Conservation (phyloP, 805 yeast species). For the Wickerhamiella australiensis region DNA sequence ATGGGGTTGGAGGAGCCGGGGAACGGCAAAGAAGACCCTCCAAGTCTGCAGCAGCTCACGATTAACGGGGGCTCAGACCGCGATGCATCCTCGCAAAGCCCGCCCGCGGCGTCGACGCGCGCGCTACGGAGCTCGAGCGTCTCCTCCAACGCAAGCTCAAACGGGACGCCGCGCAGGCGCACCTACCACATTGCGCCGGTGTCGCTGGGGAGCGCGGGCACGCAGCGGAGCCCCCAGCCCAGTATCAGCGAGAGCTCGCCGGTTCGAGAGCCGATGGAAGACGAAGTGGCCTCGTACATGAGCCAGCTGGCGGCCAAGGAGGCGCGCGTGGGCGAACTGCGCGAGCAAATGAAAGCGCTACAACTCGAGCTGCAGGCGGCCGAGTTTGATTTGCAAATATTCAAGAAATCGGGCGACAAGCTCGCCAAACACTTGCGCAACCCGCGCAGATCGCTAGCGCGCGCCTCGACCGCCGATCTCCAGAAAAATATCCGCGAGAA, state of each 20-base stretch:
- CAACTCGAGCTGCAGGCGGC: conserved; percentile 28
- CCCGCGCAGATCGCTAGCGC: conserved; percentile 2
- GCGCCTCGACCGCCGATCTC: conserved; percentile 12
- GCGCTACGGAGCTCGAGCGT: not conserved
- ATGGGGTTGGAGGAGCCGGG: not conserved
- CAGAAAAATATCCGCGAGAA: conserved; percentile 4
- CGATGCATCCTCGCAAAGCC: not conserved
- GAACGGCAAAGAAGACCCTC: not conserved
- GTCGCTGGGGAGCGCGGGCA: not conserved
- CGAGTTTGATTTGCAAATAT: conserved; percentile 27
- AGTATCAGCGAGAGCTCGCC: not conserved
- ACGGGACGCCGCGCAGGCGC: conserved; percentile 5
- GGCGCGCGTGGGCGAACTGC: conserved; percentile 29
- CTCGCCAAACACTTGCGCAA: conserved; percentile 15
- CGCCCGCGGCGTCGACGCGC: not conserved
- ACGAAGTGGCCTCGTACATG: conserved; percentile 17
- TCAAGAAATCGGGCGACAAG: conserved; percentile 17
- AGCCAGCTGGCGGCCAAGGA: conserved; percentile 31
- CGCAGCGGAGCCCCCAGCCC: conserved; percentile 5
- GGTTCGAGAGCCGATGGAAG: not conserved
- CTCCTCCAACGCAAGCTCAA: not conserved
- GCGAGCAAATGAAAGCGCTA: conserved; percentile 24
- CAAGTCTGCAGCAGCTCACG: not conserved
- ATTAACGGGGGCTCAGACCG: not conserved
- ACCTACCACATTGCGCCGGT: conserved; percentile 7